Evolutionary conservation across 805 yeast genomes (phyloP).

Genomic region (Saccharomycopsis fibuligera): DNA sequence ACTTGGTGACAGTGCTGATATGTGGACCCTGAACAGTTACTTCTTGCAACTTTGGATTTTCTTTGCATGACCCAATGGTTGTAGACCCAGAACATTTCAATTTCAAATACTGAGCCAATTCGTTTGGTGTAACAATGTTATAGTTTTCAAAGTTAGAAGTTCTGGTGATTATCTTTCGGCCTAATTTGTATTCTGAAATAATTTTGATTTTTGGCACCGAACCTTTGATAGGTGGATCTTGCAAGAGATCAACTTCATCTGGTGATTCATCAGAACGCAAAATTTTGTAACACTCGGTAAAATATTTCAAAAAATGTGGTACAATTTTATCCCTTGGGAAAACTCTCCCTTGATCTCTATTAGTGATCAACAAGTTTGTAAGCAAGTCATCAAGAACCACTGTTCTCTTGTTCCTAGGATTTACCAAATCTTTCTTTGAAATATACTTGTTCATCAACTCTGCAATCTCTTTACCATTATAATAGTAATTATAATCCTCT

Average conservation of each 20-base stretch:
- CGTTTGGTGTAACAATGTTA: conserved; percentile 50
- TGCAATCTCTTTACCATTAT: conserved; percentile 50
- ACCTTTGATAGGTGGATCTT: conserved; percentile 49
- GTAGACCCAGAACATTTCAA: conserved; percentile 87
- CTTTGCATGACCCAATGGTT: conserved; percentile 56
- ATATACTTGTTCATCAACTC: conserved; percentile 51
- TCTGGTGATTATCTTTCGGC: conserved; percentile 73
- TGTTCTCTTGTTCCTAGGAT: conserved; percentile 44
- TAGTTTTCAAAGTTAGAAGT: conserved; percentile 65
- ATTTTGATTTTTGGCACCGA: conserved; percentile 59
- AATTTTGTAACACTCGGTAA: conserved; percentile 45
- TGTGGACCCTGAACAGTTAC: conserved; percentile 93
- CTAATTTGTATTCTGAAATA: conserved; percentile 68
- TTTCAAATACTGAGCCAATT: conserved; percentile 61
- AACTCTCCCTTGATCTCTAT: not conserved
- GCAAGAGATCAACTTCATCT: conserved; percentile 31
- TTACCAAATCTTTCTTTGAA: conserved; percentile 42
- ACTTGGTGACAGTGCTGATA: conserved; percentile 50
- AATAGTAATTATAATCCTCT: conserved; percentile 35
- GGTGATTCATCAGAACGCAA: conserved; percentile 33
- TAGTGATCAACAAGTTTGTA: not conserved
- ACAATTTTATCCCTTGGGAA: conserved; percentile 34
- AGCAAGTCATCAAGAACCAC: conserved; percentile 47
- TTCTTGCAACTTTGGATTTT: conserved; percentile 51
- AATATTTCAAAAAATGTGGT: conserved; percentile 39